phyloP scores from a whole-genome alignment of 2,329 filamentous ascomycete species.

The Triangularia setosa region DNA sequence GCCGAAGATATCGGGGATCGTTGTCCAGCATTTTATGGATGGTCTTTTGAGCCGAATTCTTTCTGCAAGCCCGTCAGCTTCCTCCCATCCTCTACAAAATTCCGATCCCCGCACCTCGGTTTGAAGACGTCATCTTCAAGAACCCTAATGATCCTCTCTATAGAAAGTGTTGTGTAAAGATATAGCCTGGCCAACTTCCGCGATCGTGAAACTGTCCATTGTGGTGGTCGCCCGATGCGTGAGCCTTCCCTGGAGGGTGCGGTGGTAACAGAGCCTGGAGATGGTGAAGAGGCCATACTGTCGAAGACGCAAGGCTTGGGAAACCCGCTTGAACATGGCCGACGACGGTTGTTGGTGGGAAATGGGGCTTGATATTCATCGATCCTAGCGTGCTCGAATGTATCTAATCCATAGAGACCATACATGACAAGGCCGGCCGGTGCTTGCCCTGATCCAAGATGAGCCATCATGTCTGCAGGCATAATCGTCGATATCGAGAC shows the following conservation, averaged over 20 bases:
- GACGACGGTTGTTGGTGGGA: constrained; percentile 7
- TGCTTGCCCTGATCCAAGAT: constrained; percentile 8
- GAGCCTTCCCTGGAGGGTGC: constrained; percentile 23
- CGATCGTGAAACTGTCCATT: constrained; percentile 52
- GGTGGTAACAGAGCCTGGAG: constrained; percentile 13
- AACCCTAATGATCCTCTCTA: constrained; percentile 49
- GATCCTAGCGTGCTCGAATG: not conserved
- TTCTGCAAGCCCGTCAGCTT: constrained; percentile 33
- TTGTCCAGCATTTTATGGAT: constrained; percentile 55
- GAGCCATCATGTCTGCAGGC: constrained; percentile 17
- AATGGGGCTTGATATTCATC: constrained; percentile 4
- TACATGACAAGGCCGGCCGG: constrained; percentile 2
- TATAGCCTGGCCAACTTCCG: constrained; percentile 55
- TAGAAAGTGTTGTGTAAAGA: constrained; percentile 50
- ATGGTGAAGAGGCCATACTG: constrained; percentile 22
- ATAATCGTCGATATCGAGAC: constrained; percentile 11
- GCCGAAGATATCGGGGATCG: constrained; percentile 55
- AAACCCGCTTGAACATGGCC: not conserved
- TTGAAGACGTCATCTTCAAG: constrained; percentile 41
- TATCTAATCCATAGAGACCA: constrained; percentile 13
- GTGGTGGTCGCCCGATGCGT: constrained; percentile 48
- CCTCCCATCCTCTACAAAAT: not conserved
- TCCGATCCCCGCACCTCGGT: constrained; percentile 40
- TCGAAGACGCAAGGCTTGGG: constrained; percentile 9
- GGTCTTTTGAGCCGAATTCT: constrained; percentile 57